Base-by-base conservation (phyloP, 2,329 filamentous ascomycete species). In the Hypoxylon rubiginosum region DNA sequence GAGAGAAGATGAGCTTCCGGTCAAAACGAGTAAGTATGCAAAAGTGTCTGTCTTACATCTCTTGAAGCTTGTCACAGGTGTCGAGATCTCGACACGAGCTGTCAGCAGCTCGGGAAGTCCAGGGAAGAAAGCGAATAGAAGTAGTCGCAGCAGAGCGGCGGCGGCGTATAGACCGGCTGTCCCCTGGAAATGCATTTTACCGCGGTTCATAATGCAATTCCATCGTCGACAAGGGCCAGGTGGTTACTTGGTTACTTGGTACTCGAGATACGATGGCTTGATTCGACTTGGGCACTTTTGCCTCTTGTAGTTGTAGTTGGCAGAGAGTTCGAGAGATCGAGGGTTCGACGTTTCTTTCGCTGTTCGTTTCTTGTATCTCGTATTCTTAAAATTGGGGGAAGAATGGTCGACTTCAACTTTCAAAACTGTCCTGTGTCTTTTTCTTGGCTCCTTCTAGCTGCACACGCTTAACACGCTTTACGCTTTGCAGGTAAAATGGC, bases 31-130 rank as follows among this genome's bases (percentile, higher is more conserved):
- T 15, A 36, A 21, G 3, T 34, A 49, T 52, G 15, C 4, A n/a
- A 26, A 19, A 21, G 26, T 3, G 11, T 49, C 24, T 30, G 24
- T 24, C 91, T 80, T 85, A 97, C 94, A 84, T 88, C 96, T 89
- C 84, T 98, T 98, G 87, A 97, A 99, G 86, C 95, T 97, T 73
- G 93, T 97, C 50, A 98, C 92, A 41, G 96, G 95, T 21, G 96
- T 99, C 48, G 96, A 97, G 75, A 99, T 91, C 84, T 99, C 96
- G 74, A 97, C 96, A 76, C 96, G 91, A 70, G 91, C 92, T 19
- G 93, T 96, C 68, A 99, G 85, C 68, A 97, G 85, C 78, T 94
- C 90, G 56, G 95, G 92, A 43, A 99, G 85, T 39, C 88, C 88
- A 68, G 96, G 94, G 77, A 97, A 97, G 62, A 90, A 84, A 64